These are phyloP conservation scores for Domatiomyces globalis DNA, from an alignment of 2,329 filamentous ascomycete species.

Conservation along the genomic window DNA sequence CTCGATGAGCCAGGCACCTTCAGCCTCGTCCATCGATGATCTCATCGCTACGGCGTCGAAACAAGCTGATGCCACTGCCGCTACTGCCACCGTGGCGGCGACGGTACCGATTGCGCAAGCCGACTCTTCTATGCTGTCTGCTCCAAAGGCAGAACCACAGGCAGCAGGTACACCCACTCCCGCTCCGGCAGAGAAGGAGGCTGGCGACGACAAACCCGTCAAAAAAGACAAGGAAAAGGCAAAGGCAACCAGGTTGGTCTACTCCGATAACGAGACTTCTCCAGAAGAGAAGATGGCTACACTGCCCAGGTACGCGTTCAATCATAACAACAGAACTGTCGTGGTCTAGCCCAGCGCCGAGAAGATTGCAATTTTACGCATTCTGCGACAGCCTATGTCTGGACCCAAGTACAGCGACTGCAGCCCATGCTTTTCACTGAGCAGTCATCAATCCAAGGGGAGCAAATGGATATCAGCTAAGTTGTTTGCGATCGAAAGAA, in stretches of 20 bases:
- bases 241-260: conserved; percentile 58
- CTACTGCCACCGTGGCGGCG: conserved; percentile 13
- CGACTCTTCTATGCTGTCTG: neutral
- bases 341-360: neutral
- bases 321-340: neutral
- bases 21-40: conserved; percentile 36
- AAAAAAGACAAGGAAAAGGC: conserved; percentile 50
- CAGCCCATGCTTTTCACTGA: too few relatives aligned
- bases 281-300: conserved; percentile 81
- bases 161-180: conserved; percentile 10
- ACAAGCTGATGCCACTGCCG: conserved; percentile 27
- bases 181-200: conserved; percentile 25
- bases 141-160: neutral
- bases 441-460: too few relatives aligned
- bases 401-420: neutral
- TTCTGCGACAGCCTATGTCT: neutral
- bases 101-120: conserved; percentile 6
- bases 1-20: conserved; percentile 21
- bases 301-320: conserved; percentile 61
- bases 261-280: conserved; percentile 63
- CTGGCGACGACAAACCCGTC: conserved; percentile 45
- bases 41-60: conserved; percentile 37
- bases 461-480: neutral
- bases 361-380: too few relatives aligned
- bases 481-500: neutral